phyloP scores from a whole-genome alignment of 2,329 filamentous ascomycete species.

The Parafenestella ontariensis region DNA sequence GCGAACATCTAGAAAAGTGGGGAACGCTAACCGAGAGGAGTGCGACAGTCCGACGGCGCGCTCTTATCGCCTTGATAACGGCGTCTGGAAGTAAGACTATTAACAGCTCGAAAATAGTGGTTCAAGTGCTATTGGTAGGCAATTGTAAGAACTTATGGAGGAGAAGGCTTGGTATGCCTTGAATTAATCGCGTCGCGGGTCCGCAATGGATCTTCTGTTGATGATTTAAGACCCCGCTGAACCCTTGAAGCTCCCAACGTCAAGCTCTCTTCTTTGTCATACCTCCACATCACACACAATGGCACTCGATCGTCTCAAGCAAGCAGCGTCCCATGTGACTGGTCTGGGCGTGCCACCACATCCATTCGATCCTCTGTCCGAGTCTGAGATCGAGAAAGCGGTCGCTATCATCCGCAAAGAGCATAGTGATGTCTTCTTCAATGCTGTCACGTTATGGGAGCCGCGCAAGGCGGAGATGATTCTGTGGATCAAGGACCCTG shows the following conservation, averaged over 20 bases:
- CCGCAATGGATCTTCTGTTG: constrained; percentile 2
- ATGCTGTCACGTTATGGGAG: constrained; percentile 84
- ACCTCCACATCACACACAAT: constrained; percentile 47
- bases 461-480: constrained; percentile 86
- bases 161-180: neutral
- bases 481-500: constrained; percentile 74
- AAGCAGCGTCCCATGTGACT: constrained; percentile 67
- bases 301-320: constrained; percentile 69
- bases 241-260: constrained; percentile 8
- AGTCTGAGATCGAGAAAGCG: constrained; percentile 74
- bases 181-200: neutral
- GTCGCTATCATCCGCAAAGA: constrained; percentile 73
- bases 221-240: constrained; percentile 32
- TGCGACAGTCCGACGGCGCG: constrained; percentile 10
- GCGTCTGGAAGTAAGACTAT: neutral
- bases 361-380: constrained; percentile 79
- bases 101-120: constrained; percentile 8
- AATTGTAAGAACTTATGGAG: neutral
- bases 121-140: constrained; percentile 9
- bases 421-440: constrained; percentile 78
- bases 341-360: constrained; percentile 65
- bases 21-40: constrained; percentile 7
- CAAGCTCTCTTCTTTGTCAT: constrained; percentile 9
- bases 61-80: constrained; percentile 21
- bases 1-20: constrained; percentile 13